Percentiles rank a stretch among this genome's conserved stretches.
Evolutionary conservation across 805 yeast genomes (phyloP).

Genomic region (Ogataea kodamae): DNA sequence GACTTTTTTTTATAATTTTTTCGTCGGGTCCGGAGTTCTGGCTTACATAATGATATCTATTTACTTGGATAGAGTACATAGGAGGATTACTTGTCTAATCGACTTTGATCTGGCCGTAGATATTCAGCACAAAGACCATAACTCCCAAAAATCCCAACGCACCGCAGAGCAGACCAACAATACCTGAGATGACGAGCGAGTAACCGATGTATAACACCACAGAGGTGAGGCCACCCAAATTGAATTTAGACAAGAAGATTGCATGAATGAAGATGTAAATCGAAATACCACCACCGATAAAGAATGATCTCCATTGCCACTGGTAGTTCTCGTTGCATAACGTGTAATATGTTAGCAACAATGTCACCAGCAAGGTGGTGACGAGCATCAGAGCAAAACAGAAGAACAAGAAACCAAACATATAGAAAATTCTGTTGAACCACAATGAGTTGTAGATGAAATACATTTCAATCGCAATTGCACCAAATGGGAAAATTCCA

Average conservation of each 20-base stretch:
- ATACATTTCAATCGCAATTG: conserved; percentile 92
- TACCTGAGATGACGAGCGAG: conserved; percentile 63
- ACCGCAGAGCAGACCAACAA: conserved; percentile 82
- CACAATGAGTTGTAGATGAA: conserved; percentile 88
- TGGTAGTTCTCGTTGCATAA: conserved; percentile 88
- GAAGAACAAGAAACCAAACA: conserved; percentile 95
- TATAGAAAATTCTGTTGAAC: conserved; percentile 91
- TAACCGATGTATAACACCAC: conserved; percentile 80
- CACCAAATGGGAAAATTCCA: conserved; percentile 92
- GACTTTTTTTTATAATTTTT: conserved; percentile 4
- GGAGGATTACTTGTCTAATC: conserved; percentile 42
- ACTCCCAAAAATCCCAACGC: conserved; percentile 78
- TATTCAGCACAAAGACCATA: conserved; percentile 69
- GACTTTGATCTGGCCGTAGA: conserved; percentile 82
- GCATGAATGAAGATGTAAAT: conserved; percentile 83
- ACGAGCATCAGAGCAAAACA: conserved; percentile 79
- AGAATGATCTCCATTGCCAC: conserved; percentile 96
- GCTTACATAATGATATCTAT: conserved; percentile 4
- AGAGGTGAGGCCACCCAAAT: conserved; percentile 71
- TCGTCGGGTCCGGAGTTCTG: conserved; percentile 6
- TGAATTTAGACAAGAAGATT: conserved; percentile 64
- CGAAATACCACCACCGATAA: conserved; percentile 87
- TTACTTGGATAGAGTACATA: neutral
- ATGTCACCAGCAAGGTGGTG: conserved; percentile 77
- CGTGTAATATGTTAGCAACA: conserved; percentile 76